Evolutionary conservation across 768 basidiomycete genomes (phyloP).

Genomic region (Xerocomellus chrysenteron): DNA sequence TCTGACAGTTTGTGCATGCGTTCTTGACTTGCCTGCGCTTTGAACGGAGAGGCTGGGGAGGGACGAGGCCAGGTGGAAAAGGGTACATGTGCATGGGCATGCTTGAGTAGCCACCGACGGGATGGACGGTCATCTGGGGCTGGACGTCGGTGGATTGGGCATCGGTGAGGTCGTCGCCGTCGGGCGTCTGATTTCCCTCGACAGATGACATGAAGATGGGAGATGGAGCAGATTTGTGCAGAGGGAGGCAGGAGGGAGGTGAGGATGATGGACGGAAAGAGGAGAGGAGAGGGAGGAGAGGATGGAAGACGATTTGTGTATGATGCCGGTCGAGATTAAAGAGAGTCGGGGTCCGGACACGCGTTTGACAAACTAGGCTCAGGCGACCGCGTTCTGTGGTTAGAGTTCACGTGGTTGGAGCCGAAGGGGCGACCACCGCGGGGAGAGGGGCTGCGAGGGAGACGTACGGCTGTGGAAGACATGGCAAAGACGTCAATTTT

Average conservation of each 20-base stretch:
- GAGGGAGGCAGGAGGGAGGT: conserved; percentile 34
- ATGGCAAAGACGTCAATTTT: conserved; percentile 29
- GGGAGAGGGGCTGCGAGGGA: conserved; percentile 12
- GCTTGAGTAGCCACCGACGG: conserved; percentile 46
- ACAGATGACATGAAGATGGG: conserved; percentile 34
- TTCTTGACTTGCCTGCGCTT: conserved; percentile 91
- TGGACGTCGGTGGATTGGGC: conserved; percentile 37
- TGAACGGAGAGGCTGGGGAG: conserved; percentile 54
- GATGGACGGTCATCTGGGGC: conserved; percentile 52
- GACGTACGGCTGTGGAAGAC: conserved; percentile 14
- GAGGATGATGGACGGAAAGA: conserved; percentile 14
- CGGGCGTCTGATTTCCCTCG: conserved; percentile 41
- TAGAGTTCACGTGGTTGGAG: conserved; percentile 37
- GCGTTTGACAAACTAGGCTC: conserved; percentile 37
- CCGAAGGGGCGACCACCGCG: conserved; percentile 25
- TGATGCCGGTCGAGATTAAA: conserved; percentile 36
- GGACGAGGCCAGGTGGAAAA: conserved; percentile 49
- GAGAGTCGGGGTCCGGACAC: conserved; percentile 34
- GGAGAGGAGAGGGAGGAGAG: conserved; percentile 3
- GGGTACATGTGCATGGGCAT: conserved; percentile 73
- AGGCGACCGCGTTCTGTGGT: conserved; percentile 29
- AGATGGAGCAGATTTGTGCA: conserved; percentile 25
- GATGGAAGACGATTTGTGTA: conserved; percentile 27
- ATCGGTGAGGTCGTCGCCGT: conserved; percentile 40
- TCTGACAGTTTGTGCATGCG: conserved; percentile 88